Evolutionary conservation across 2,329 filamentous ascomycete species (phyloP).

Genomic region (Aspergillus melleus): DNA sequence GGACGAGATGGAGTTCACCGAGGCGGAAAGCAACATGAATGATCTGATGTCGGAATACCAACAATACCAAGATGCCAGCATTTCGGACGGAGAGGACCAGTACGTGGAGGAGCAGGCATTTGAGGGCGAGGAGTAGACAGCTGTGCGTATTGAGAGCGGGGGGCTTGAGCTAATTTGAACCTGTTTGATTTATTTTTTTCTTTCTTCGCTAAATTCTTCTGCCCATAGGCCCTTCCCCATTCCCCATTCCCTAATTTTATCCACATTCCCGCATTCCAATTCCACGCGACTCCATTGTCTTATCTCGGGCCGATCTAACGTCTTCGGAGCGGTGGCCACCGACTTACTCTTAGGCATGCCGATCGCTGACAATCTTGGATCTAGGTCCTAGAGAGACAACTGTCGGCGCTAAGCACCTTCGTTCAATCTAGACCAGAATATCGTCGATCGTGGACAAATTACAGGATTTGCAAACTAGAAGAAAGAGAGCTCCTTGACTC

Average conservation of each 20-base stretch:
- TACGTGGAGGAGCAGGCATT: conserved; percentile 80
- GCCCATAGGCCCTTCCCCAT: too few species aligned
- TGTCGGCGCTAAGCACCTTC: too few species aligned
- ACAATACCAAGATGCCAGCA: conserved; percentile 98
- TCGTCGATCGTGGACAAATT: background rate
- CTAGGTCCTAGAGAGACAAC: too few species aligned
- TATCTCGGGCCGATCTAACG: background rate
- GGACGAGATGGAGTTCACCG: conserved; percentile 99
- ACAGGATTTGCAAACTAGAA: background rate
- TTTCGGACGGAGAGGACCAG: conserved; percentile 96
- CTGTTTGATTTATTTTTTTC: background rate
- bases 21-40: conserved; percentile 99
- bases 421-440: too few species aligned
- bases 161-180: too few species aligned
- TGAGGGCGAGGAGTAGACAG: conserved; percentile 66
- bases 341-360: background rate
- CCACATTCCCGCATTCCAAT: too few species aligned
- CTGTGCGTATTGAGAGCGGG: too few species aligned
- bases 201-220: background rate
- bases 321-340: background rate
- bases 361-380: background rate
- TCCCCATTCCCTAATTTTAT: too few species aligned
- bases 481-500: background rate
- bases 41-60: conserved; percentile 99
- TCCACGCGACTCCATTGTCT: too few species aligned